These are phyloP conservation scores for Xylariaceae sp. DNA, from an alignment of 2,329 filamentous ascomycete species.

Conservation along the genomic window DNA sequence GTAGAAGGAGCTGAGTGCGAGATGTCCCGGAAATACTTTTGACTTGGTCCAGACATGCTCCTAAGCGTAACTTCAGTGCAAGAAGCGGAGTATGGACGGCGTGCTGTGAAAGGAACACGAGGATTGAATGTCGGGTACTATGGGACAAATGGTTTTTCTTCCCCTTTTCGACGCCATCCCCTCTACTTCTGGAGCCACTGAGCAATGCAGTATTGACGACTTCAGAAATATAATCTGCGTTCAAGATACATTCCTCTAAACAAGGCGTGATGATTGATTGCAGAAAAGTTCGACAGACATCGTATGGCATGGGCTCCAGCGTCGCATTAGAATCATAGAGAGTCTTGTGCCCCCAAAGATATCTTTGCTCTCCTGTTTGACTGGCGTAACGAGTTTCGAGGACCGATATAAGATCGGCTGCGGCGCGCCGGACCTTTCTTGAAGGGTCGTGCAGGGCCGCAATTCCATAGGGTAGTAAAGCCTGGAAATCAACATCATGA, in stretches of 20 bases:
- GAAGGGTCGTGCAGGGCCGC: conserved; percentile 72
- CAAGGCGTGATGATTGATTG: conserved; percentile 67
- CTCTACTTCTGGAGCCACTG: conserved; percentile 35
- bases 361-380: conserved; percentile 29
- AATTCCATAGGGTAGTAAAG: conserved; percentile 77
- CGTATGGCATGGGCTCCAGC: conserved; percentile 56
- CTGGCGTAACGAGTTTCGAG: conserved; percentile 49
- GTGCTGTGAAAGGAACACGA: conserved; percentile 74
- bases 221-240: conserved; percentile 66
- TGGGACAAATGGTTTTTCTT: conserved; percentile 57
- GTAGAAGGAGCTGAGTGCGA: conserved; percentile 74
- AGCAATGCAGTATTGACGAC: conserved; percentile 62
- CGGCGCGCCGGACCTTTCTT: conserved; percentile 71
- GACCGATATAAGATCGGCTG: conserved; percentile 63
- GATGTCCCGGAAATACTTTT: conserved; percentile 68
- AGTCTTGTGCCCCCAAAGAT: conserved; percentile 58
- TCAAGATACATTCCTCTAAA: conserved; percentile 83
- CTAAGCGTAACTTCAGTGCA: conserved; percentile 65
- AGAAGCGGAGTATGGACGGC: conserved; percentile 65
- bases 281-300: conserved; percentile 60
- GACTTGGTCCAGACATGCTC: conserved; percentile 70
- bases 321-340: conserved; percentile 62
- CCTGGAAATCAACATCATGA: conserved; percentile 65
- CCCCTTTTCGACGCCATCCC: conserved; percentile 39
- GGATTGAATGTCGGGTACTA: conserved; percentile 60